phyloP scores from a whole-genome alignment of 345 rosid genomes.

The Citrus hindsii region DNA sequence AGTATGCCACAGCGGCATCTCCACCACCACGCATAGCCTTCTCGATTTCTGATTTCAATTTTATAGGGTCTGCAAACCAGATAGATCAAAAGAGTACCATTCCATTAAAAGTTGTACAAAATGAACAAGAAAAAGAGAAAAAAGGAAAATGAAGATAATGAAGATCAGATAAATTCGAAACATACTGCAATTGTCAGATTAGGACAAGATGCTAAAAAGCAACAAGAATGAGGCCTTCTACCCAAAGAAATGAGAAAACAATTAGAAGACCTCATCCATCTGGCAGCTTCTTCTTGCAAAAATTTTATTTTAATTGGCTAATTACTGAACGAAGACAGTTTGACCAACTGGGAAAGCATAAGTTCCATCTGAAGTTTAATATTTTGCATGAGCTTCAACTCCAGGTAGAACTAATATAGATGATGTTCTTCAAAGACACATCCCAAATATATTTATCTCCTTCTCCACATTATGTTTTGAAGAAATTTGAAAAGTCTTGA shows the following conservation, averaged over 20 bases:
- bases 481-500: neutral
- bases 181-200: neutral
- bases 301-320: neutral
- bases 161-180: neutral
- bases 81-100: conserved; percentile 12
- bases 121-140: neutral
- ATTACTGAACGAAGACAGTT: neutral
- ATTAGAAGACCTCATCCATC: neutral
- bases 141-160: neutral
- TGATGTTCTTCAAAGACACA: neutral
- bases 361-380: neutral
- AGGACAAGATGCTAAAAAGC: neutral
- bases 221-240: neutral
- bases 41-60: conserved; percentile 64
- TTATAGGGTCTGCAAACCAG: conserved; percentile 50
- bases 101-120: neutral
- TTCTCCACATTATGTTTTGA: neutral
- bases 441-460: neutral
- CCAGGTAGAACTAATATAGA: neutral
- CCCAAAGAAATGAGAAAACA: neutral
- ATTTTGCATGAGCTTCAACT: neutral
- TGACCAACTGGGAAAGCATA: neutral
- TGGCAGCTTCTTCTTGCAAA: neutral
- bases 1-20: conserved; percentile 66
- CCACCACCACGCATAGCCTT: conserved; percentile 70